Base-by-base conservation (phyloP, 202 grass and related monocot species). In the Schoenoplectus tabernaemontani region DNA sequence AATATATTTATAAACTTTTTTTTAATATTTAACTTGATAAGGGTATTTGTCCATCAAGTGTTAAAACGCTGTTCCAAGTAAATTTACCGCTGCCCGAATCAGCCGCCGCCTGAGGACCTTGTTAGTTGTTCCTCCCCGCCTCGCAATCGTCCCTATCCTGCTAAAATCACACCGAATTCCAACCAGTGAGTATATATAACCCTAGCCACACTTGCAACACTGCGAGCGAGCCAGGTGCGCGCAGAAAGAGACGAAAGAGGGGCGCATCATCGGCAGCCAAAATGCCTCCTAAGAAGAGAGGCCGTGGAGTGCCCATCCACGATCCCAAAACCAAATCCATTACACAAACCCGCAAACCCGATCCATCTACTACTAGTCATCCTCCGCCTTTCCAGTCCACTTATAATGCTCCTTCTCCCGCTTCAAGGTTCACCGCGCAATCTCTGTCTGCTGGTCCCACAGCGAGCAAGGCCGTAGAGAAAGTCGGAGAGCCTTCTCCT, bases 281-380 rank as follows among this genome's bases (percentile, higher is more conserved):
- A 42, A 50, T 73, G 69, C 69, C 69, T 51, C 69, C 69, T 16
- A 73, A 73, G 69, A 73, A 73, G 69, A 73, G 69, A 73, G 69
- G 44, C 69, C 37, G 64, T 9, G 64, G 71, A 30, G 32, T 34
- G 19, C 80, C 79, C 34, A 47, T 34, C 59, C 15, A 19, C 4
- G 57, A 48, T 23, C 44, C 83, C 76, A 58, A 60, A 47, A 19
- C 76, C 37, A 74, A 51, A 64, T 51, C 70, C 30, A 6, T 61
- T 62, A 2, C n/a, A 48, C 59, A 22, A 79, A 64, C 16, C 59
- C 65, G 2, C 1, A 56, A 44, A 32, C 72, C 64, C 15, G 39
- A 33, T 15, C 64, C 47, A 24, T 71, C 2, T 7, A 13, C 78
- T 10, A 22, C 33, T 71, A 30, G 22, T 6, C 36, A n/a, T 37